These are phyloP conservation scores for Lachnellula occidentalis DNA, from an alignment of 2,329 filamentous ascomycete genomes.

Conservation along the genomic window DNA sequence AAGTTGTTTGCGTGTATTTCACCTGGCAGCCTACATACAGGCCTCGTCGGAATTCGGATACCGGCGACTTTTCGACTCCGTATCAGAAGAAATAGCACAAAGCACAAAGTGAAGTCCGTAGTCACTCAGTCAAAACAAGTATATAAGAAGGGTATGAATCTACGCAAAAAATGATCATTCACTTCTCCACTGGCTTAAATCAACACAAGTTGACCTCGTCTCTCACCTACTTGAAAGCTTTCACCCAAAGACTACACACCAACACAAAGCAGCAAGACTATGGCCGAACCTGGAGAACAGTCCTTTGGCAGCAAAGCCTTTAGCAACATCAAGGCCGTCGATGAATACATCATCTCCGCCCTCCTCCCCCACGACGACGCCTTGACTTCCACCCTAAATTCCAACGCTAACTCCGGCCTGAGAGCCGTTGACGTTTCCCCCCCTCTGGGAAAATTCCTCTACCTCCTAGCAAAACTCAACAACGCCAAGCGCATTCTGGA, in stretches of 20 bases:
- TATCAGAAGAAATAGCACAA: neutral
- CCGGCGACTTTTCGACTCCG: neutral
- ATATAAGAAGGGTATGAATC: neutral
- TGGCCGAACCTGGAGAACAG: constrained; percentile 1
- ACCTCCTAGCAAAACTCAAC: constrained; percentile 17
- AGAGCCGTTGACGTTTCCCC: constrained; percentile 14
- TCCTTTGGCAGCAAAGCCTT: neutral
- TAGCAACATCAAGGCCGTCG: constrained; percentile 9
- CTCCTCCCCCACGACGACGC: constrained; percentile 7
- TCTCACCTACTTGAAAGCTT: no score
- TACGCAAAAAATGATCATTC: neutral
- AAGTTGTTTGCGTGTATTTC: neutral
- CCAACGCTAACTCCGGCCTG: constrained; percentile 6
- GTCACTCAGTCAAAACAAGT: neutral
- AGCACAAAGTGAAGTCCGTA: neutral
- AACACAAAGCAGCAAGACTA: neutral
- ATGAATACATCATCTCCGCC: constrained; percentile 9
- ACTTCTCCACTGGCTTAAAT: no score
- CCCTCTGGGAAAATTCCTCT: constrained; percentile 15
- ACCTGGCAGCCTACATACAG: neutral
- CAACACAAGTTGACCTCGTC: no score
- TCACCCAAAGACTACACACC: neutral
- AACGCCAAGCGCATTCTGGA: constrained; percentile 18
- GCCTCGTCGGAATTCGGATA: neutral
- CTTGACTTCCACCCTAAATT: constrained; percentile 6